A percentile compares a stretch with the other conserved stretches of the same genome.
These are phyloP conservation scores for Handroanthus guayacan DNA, from an alignment of 257 asterid species.

Conservation along the genomic window DNA sequence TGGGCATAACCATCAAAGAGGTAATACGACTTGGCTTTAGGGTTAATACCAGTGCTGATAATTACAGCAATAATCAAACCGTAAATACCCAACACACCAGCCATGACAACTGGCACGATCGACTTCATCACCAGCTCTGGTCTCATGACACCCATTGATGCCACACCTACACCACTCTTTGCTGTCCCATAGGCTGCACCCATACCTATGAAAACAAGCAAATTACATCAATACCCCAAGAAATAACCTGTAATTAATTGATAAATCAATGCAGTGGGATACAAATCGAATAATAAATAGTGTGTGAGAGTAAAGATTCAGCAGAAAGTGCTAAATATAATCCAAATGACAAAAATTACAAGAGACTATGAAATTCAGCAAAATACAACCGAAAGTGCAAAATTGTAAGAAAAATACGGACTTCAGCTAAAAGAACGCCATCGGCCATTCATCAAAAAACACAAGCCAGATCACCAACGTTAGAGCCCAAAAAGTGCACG, in stretches of 20 bases:
- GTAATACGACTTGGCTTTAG: conserved; percentile 82
- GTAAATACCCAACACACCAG: conserved; percentile 93
- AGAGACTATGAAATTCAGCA: not conserved
- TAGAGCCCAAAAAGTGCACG: not conserved
- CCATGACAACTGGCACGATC: conserved; percentile 94
- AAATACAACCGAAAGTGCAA: not conserved
- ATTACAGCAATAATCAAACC: conserved; percentile 89
- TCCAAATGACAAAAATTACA: not conserved
- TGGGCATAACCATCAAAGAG: conserved; percentile 89
- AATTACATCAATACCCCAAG: conserved; percentile 9
- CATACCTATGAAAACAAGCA: conserved; percentile 62
- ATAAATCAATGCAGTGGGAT: not conserved
- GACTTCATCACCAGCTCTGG: conserved; percentile 94
- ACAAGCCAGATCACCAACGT: not conserved
- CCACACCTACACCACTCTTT: conserved; percentile 92
- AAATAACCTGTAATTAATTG: not conserved
- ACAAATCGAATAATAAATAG: not conserved
- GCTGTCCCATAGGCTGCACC: conserved; percentile 95
- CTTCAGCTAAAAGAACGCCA: not conserved
- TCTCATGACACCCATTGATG: conserved; percentile 94
- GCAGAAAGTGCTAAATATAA: not conserved
- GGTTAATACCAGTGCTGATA: conserved; percentile 88
- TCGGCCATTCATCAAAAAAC: not conserved
- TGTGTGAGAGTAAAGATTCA: not conserved
- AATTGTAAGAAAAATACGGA: not conserved